Conservation (phyloP, 345 rosid genomes). For the Arabidopsis arenosa region DNA sequence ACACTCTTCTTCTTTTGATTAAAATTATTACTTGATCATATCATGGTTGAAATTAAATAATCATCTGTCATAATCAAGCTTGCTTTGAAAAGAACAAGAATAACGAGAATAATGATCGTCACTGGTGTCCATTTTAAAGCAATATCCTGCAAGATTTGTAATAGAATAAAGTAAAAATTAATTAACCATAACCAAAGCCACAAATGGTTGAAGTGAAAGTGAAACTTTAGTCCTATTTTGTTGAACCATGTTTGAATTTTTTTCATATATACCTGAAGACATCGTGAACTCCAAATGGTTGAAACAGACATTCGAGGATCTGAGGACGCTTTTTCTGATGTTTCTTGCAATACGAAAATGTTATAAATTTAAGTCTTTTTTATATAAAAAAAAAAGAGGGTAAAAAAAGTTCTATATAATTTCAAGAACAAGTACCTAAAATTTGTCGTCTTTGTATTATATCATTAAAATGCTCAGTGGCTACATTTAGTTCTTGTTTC, state of each 20-base stretch:
- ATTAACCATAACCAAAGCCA: constrained; percentile 1
- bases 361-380: background rate
- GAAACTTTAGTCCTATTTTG: constrained; percentile 16
- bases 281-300: constrained; percentile 55
- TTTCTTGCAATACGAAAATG: constrained; percentile 40
- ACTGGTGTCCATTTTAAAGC: constrained; percentile 67
- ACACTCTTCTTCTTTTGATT: background rate
- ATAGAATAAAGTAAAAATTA: constrained; percentile 5
- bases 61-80: constrained; percentile 47
- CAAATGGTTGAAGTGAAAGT: background rate
- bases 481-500: constrained; percentile 45
- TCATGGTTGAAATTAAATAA: constrained; percentile 48
- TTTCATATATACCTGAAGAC: constrained; percentile 52
- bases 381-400: background rate
- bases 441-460: constrained; percentile 48
- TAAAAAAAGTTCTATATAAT: background rate
- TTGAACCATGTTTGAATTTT: background rate
- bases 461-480: constrained; percentile 49
- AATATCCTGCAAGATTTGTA: constrained; percentile 47
- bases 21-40: constrained; percentile 11
- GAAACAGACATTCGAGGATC: constrained; percentile 31
- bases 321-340: constrained; percentile 29
- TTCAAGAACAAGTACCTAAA: constrained; percentile 41
- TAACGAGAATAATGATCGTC: constrained; percentile 45
- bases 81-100: constrained; percentile 53